Evolutionary conservation across 2,329 filamentous ascomycete genomes (phyloP).

Genomic region (Fusarium mangiferae): DNA sequence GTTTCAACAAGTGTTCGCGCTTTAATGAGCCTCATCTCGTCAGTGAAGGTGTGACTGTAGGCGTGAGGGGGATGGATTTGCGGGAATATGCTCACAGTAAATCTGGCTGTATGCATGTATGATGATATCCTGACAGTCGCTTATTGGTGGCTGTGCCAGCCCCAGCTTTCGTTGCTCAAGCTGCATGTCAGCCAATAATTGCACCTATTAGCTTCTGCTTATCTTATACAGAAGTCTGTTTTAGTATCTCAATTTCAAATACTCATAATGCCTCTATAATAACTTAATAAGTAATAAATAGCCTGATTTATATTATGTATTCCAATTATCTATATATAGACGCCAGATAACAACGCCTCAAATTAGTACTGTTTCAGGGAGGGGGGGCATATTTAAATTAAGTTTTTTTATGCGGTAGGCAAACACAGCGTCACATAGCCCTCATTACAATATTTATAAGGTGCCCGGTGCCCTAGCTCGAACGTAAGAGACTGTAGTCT

Average conservation of each 20-base stretch:
- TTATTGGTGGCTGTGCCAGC: neutral
- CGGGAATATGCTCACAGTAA: neutral
- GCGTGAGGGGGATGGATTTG: neutral
- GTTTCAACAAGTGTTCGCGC: neutral
- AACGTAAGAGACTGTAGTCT: too few species aligned
- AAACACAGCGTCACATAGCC: too few species aligned
- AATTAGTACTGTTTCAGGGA: too few species aligned
- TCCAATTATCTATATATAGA: too few species aligned
- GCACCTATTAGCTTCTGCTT: neutral
- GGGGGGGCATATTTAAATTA: too few species aligned
- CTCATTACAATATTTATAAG: neutral
- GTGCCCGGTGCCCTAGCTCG: too few species aligned
- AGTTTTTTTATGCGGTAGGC: too few species aligned
- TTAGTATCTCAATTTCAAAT: neutral
- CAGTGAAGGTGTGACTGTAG: neutral
- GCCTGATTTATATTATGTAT: too few species aligned
- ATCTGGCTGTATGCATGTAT: neutral
- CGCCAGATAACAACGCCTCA: too few species aligned
- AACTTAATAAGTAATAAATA: too few species aligned
- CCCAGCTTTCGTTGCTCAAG: neutral
- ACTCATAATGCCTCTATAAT: too few species aligned
- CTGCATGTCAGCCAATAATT: neutral
- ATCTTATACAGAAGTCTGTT: rapidly evolving
- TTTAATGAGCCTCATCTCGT: neutral
- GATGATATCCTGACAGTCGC: neutral